Conservation (phyloP, 2,329 filamentous ascomycete species). For the Tolypocladium cylindrosporum region DNA sequence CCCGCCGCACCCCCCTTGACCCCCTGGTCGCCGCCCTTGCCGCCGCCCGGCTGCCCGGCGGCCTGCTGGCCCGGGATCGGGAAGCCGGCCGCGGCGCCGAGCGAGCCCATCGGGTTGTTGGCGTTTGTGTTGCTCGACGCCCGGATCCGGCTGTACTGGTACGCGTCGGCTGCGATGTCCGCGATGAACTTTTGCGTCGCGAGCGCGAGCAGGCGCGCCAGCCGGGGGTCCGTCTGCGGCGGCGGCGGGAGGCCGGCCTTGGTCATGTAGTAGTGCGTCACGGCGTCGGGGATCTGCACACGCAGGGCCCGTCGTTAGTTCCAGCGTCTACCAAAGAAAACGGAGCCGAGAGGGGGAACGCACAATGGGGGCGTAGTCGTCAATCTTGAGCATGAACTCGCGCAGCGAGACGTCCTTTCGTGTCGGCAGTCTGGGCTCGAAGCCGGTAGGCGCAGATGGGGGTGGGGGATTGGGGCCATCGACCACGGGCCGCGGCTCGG, state of each 20-base stretch:
- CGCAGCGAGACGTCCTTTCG: slow-evolving; percentile 88
- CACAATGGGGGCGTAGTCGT: slow-evolving; percentile 96
- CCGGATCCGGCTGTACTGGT: slow-evolving; percentile 93
- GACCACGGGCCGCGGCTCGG: slow-evolving; percentile 7
- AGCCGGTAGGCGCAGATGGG: slow-evolving; percentile 34
- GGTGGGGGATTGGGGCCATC: slow-evolving; percentile 17
- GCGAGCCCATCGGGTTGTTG: slow-evolving; percentile 84
- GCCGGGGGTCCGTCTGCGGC: slow-evolving; percentile 78
- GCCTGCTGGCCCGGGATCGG: slow-evolving; percentile 53
- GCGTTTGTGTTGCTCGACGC: slow-evolving; percentile 74
- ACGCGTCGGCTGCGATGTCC: slow-evolving; percentile 92
- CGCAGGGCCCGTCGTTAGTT: background rate
- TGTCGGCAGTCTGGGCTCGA: slow-evolving; percentile 57
- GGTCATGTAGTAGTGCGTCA: slow-evolving; percentile 96
- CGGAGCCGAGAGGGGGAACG: slow-evolving; percentile 15
- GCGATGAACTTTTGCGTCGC: slow-evolving; percentile 99
- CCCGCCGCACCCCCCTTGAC: slow-evolving; percentile 20
- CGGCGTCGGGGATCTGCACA: slow-evolving; percentile 85
- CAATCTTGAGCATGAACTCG: slow-evolving; percentile 93
- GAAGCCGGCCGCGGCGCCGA: slow-evolving; percentile 66
- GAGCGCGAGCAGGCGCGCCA: slow-evolving; percentile 86
- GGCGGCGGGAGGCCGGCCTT: slow-evolving; percentile 89
- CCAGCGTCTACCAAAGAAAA: background rate
- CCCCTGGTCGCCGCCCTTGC: slow-evolving; percentile 41
- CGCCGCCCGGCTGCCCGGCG: slow-evolving; percentile 37